Conservation (phyloP, 1,284 basidiomycete species). For the Cutaneotrichosporon cutaneum region DNA sequence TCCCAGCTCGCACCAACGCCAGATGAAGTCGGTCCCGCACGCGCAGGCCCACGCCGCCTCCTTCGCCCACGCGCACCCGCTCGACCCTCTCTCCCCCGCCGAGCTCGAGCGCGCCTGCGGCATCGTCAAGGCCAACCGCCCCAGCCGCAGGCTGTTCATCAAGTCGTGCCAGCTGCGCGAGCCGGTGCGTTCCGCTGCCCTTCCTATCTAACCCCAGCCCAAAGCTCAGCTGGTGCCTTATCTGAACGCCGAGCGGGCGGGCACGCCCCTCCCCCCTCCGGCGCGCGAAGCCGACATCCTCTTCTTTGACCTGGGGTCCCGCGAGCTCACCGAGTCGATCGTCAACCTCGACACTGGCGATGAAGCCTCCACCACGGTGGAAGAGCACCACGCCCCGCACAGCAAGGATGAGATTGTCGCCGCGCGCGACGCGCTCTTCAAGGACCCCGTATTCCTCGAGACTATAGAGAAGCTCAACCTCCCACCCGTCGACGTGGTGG, state of each 20-base stretch:
- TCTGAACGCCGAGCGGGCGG: slow-evolving; percentile 10
- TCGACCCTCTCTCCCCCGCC: slow-evolving; percentile 6
- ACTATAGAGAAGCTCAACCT: slow-evolving; percentile 1
- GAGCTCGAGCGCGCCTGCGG: slow-evolving; percentile 10
- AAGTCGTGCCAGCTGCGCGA: slow-evolving; percentile 11
- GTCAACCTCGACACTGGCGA: slow-evolving; percentile 8
- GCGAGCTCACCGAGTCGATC: neutral
- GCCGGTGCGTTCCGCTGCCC: slow-evolving; percentile 2
- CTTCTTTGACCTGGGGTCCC: slow-evolving; percentile 6
- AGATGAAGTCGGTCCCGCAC: slow-evolving; percentile 5
- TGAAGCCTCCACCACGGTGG: neutral
- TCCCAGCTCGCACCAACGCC: neutral
- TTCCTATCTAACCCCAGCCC: neutral
- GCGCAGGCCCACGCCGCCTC: neutral
- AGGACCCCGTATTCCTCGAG: neutral
- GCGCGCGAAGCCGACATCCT: slow-evolving; percentile 10
- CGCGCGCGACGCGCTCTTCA: neutral
- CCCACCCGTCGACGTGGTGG: neutral
- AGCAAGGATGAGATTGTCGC: neutral
- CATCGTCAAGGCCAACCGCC: slow-evolving; percentile 8
- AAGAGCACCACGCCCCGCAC: slow-evolving; percentile 5
- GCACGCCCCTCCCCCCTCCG: neutral
- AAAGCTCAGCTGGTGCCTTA: slow-evolving; percentile 8
- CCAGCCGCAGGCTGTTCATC: neutral
- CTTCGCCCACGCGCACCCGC: slow-evolving; percentile 1